Base-by-base conservation (phyloP, 2,329 filamentous ascomycete species). In the Talaromyces sp. region DNA sequence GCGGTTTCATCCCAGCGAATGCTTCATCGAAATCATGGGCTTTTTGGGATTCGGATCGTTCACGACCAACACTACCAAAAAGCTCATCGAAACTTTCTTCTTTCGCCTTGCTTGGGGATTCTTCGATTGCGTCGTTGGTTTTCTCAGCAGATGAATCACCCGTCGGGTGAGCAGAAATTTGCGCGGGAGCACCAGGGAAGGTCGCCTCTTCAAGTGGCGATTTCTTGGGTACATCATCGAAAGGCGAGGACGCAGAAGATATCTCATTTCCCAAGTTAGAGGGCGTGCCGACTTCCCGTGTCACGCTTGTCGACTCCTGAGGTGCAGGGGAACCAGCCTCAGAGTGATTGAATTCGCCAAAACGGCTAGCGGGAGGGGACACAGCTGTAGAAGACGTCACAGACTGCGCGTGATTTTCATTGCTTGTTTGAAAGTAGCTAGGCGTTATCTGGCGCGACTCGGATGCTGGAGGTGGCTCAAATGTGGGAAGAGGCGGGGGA, bases 331-430 rank as follows among this genome's bases (percentile, higher is more conserved):
- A 80, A 57, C 77, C 77, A 58, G 71, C 58, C n/a, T 72, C 75
- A 39, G 56, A 28, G 30, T 4, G 9, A 17, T 62, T 85, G 57
- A 74, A 69, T 33, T 71, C 75, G 57, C 85, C 86, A 72, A 85
- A 80, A 72, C 87, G 77, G 76, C 89, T 86, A 55, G 84, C 84
- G 49, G 91, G 88, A 25, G 89, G 88, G 27, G 90, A 91, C 8
- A 88, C 88, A 74, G 57, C 60, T 32, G 90, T 88, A 17, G 92
- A 95, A 22, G 91, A 92, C 60, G 86, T 88, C 59, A 90, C 78
- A 2, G 90, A 91, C 63, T 90, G 88, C 55, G 83, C 80, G 55
- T 87, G 28, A 32, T 55, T 32, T 15, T 84, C 82, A 60, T 83
- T 81, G 52, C 81, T 79, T 67, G 96, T 86, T 5, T 91, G 90